Evolutionary conservation across 169 alveolate genomes (phyloP).

Genomic region (Babesia sp.): DNA sequence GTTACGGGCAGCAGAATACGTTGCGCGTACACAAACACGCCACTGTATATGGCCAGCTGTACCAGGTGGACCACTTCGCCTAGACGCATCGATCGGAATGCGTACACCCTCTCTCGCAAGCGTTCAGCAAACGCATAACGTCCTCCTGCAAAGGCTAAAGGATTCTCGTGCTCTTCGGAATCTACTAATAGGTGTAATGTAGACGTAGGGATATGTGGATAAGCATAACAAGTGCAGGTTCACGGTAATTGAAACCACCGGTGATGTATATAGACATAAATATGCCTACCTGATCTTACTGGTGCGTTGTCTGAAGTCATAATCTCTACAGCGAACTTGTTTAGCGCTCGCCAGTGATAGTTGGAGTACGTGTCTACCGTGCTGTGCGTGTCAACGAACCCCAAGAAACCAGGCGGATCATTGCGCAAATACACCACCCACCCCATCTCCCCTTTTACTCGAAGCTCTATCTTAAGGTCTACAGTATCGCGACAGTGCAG

Average conservation of each 20-base stretch:
- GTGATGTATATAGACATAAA: background rate
- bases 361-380: slow-evolving; percentile 66
- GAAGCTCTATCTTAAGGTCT: slow-evolving; percentile 69
- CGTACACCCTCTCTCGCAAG: slow-evolving; percentile 65
- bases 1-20: slow-evolving; percentile 76
- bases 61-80: slow-evolving; percentile 80
- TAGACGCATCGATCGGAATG: slow-evolving; percentile 71
- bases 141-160: slow-evolving; percentile 69
- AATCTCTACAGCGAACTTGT: slow-evolving; percentile 73
- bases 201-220: background rate
- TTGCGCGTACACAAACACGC: slow-evolving; percentile 77
- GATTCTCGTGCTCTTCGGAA: slow-evolving; percentile 23
- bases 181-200: background rate
- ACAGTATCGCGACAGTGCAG: slow-evolving; percentile 65
- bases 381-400: slow-evolving; percentile 77
- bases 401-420: slow-evolving; percentile 63
- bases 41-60: slow-evolving; percentile 77
- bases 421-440: slow-evolving; percentile 75
- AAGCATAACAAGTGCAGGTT: no score
- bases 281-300: background rate
- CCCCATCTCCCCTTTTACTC: slow-evolving; percentile 80
- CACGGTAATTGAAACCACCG: slow-evolving; percentile 11
- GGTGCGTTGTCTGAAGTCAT: slow-evolving; percentile 44
- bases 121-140: slow-evolving; percentile 79
- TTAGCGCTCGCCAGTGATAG: slow-evolving; percentile 71